Evolutionary conservation across 2,329 filamentous ascomycete genomes (phyloP), one percentile per base, ranked within the genome.

Genomic region (Penicillium concentricum): DNA sequence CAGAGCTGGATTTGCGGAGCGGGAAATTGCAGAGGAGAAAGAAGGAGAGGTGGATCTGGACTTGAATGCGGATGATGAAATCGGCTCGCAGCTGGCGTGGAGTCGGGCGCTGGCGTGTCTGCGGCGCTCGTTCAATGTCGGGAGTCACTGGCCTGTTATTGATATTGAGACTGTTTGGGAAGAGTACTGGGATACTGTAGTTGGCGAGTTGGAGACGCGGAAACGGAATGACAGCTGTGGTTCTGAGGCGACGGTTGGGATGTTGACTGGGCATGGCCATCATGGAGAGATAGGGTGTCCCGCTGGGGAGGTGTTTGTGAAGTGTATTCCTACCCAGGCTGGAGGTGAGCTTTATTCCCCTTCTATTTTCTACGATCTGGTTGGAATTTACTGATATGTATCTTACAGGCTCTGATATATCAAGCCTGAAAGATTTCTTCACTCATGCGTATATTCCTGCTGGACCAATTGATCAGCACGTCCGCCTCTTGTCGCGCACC

Each of bases 1-100:
- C 0, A 74, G 81, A 39, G 71, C 82, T 0, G 88, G 89, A 0
- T 91, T 91, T 58, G 88, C 87, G 0, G 87, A 91, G 71, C 79
- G 81, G 44, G 67, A 87, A 13, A 81, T 87, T 2, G 80, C 85
- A 60, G 88, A 84, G 62, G 82, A 89, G 59, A 76, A 79, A 4
- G 18, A 48, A 30, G 38, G 34, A 18, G 47, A 57, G 10, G 45
- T 48, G 2, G 41, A 51, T 20, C n/a, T 42, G 13, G 18, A 57
- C 9, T 8, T 56, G 5, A 46, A 37, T 10, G 12, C 13, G 2
- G 42, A 52, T 32, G 62, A 64, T 15, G 32, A 50, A 7, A 77
- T 88, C 9, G 81, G 81, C 1, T 82, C 87, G 3, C 81, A 81
- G 10, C 67, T 90, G 20, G 87, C 88, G 0, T 91, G 87, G 82